These are phyloP conservation scores for Cordyceps tenuipes DNA, from an alignment of 2,329 filamentous ascomycete species.

Conservation along the genomic window DNA sequence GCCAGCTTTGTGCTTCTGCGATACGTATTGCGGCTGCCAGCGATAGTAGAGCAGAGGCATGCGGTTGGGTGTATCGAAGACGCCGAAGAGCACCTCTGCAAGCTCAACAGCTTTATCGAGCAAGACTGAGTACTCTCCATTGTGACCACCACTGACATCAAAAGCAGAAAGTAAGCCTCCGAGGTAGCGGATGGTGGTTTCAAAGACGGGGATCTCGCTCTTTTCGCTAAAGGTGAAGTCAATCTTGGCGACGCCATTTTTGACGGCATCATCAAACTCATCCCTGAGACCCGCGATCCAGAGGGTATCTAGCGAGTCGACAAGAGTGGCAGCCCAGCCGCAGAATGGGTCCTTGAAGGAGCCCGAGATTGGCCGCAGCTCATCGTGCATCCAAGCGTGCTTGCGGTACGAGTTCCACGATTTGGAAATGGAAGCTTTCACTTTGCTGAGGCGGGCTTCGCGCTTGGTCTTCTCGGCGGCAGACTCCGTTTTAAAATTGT, in stretches of 20 bases:
- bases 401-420: conserved; percentile 78
- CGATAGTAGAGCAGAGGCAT: conserved; percentile 79
- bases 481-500: conserved; percentile 60
- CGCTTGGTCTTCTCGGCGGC: conserved; percentile 52
- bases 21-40: conserved; percentile 61
- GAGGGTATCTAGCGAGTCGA: conserved; percentile 74
- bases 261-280: conserved; percentile 72
- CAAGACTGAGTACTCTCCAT: conserved; percentile 53
- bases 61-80: conserved; percentile 87
- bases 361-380: conserved; percentile 66
- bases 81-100: conserved; percentile 69
- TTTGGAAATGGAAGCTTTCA: conserved; percentile 67
- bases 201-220: conserved; percentile 74
- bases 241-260: conserved; percentile 55
- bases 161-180: conserved; percentile 81
- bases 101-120: conserved; percentile 73
- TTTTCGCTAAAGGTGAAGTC: conserved; percentile 66
- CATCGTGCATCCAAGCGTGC: conserved; percentile 79
- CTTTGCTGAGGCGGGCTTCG: conserved; percentile 51
- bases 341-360: conserved; percentile 72
- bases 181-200: conserved; percentile 85
- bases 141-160: conserved; percentile 63
- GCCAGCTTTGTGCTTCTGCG: conserved; percentile 55
- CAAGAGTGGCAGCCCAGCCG: conserved; percentile 81
- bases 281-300: conserved; percentile 77